Evolutionary conservation across 2,329 filamentous ascomycete genomes (phyloP).

Genomic region (Cladophialophora carrionii): DNA sequence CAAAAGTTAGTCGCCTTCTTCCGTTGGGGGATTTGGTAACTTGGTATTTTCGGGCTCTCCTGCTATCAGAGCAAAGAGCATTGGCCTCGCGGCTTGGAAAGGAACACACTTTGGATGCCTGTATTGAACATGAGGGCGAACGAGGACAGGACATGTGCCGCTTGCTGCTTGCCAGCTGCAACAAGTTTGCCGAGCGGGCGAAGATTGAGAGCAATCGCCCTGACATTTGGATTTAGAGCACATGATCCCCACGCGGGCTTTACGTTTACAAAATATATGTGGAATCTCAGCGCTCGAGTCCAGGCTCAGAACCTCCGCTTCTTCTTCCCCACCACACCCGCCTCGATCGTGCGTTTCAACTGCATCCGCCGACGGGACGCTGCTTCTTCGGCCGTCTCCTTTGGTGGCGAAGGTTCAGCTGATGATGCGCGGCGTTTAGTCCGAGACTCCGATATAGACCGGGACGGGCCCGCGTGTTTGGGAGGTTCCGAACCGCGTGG

Average conservation of each 20-base stretch:
- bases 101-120: slow-evolving; percentile 14
- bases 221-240: not conserved
- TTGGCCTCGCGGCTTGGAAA: not conserved
- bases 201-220: not conserved
- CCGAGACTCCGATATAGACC: not conserved
- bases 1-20: not conserved
- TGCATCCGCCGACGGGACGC: slow-evolving; percentile 60
- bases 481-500: slow-evolving; percentile 12
- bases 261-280: not conserved
- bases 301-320: slow-evolving; percentile 57
- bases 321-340: slow-evolving; percentile 59
- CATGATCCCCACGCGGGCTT: not conserved
- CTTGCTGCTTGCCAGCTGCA: not conserved
- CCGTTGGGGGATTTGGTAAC: not conserved
- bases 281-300: not conserved
- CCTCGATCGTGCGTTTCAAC: slow-evolving; percentile 58
- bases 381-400: slow-evolving; percentile 55
- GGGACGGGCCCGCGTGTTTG: not conserved
- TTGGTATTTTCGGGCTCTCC: not conserved
- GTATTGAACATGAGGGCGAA: not conserved
- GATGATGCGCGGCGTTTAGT: not conserved
- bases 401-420: slow-evolving; percentile 28
- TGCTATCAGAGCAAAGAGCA: not conserved
- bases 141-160: not conserved
- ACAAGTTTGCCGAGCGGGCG: not conserved